Conservation (phyloP, 2,329 filamentous ascomycete genomes). For the Botrytis galanthina region DNA sequence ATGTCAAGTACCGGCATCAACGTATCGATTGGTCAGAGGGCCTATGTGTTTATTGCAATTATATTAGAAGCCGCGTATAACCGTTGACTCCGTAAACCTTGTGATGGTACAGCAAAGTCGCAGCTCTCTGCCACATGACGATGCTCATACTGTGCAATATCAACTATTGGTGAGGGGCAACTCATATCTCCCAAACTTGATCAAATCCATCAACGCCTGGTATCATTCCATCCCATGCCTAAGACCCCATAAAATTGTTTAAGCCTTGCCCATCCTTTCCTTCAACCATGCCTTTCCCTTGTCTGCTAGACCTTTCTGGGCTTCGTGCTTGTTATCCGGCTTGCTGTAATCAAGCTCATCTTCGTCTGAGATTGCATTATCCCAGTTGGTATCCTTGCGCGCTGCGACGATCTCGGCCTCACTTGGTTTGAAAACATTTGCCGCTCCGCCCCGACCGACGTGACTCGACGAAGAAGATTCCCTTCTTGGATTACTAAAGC, state of each 20-base stretch:
- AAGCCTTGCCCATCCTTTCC: constrained; percentile 12
- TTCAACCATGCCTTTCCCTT: constrained; percentile 50
- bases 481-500: constrained; percentile 44
- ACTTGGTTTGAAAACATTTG: constrained; percentile 60
- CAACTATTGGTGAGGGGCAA: background rate
- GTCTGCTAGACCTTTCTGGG: constrained; percentile 44
- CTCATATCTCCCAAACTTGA: background rate
- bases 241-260: background rate
- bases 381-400: constrained; percentile 33
- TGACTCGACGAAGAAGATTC: constrained; percentile 59
- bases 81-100: background rate
- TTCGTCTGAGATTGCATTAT: constrained; percentile 34
- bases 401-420: constrained; percentile 37
- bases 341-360: constrained; percentile 21
- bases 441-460: constrained; percentile 72
- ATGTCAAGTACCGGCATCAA: background rate
- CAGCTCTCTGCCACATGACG: background rate
- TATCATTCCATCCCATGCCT: background rate
- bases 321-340: constrained; percentile 18
- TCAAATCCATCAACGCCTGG: constrained; percentile 16
- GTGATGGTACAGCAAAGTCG: background rate
- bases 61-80: background rate
- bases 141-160: background rate
- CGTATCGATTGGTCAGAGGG: background rate
- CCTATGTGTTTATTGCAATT: background rate